A percentile compares a stretch with the other conserved stretches of the same genome.
Evolutionary conservation across 2,329 filamentous ascomycete genomes (phyloP).

Genomic region (Paraphoma chrysanthemicola): DNA sequence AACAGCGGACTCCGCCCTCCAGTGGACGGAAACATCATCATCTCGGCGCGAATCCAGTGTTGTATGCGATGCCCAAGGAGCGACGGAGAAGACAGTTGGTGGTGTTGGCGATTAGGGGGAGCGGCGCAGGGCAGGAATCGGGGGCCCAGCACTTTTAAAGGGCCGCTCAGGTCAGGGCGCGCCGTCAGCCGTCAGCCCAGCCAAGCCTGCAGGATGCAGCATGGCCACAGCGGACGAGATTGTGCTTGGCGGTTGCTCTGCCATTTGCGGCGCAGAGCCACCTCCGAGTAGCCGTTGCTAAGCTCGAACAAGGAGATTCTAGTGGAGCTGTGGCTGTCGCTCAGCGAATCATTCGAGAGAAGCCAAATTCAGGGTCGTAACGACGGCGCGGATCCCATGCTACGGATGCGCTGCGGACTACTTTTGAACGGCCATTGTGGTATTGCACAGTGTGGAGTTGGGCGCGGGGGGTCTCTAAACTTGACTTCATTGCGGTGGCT

Average conservation of each 20-base stretch:
- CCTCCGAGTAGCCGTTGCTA: slow-evolving; percentile 13
- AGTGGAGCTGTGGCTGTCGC: slow-evolving; percentile 12
- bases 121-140: slow-evolving; percentile 12
- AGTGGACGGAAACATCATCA: slow-evolving; percentile 39
- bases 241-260: slow-evolving; percentile 30
- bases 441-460: not conserved
- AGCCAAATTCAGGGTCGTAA: slow-evolving; percentile 1
- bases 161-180: slow-evolving; percentile 5
- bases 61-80: slow-evolving; percentile 11
- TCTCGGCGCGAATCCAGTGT: slow-evolving; percentile 12
- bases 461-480: not conserved
- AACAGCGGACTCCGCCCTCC: slow-evolving; percentile 43
- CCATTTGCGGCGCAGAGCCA: slow-evolving; percentile 19
- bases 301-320: slow-evolving; percentile 14
- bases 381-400: slow-evolving; percentile 12
- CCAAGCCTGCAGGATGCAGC: slow-evolving; percentile 26
- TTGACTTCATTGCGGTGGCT: not conserved
- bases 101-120: slow-evolving; percentile 20
- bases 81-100: slow-evolving; percentile 10
- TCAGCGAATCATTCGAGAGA: slow-evolving; percentile 14
- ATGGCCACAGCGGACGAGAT: slow-evolving; percentile 26
- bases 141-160: slow-evolving; percentile 33
- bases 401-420: slow-evolving; percentile 5
- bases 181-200: slow-evolving; percentile 25
- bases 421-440: slow-evolving; percentile 7